Conservation (phyloP, 306 rosid genomes). For the Elaeagnus macrophylla region DNA sequence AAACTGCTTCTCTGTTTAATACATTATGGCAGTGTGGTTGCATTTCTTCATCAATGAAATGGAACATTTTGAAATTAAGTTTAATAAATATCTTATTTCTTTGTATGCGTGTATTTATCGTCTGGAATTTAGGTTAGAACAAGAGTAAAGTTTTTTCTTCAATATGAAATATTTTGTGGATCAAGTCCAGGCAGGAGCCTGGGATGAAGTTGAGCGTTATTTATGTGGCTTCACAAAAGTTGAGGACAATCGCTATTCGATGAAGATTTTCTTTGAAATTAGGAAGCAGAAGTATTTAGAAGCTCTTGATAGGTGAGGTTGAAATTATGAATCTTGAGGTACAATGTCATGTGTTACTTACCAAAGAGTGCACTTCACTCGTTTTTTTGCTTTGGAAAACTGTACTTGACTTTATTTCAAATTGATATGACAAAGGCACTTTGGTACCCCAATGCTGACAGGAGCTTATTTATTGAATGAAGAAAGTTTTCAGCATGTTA, state of each 20-base stretch:
- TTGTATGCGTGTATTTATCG: slow-evolving; percentile 7
- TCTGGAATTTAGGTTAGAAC: slow-evolving; percentile 33
- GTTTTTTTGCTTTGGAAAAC: no score
- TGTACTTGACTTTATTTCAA: not conserved
- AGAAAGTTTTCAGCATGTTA: no score
- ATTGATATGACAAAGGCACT: not conserved
- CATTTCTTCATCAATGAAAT: slow-evolving; percentile 5
- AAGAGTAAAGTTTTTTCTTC: slow-evolving; percentile 41
- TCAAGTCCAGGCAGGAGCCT: slow-evolving; percentile 44
- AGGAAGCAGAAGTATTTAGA: slow-evolving; percentile 46
- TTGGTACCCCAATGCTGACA: not conserved
- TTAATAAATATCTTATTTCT: not conserved
- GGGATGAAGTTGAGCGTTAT: slow-evolving; percentile 48
- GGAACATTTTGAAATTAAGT: slow-evolving; percentile 3
- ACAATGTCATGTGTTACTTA: not conserved
- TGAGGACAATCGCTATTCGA: slow-evolving; percentile 41
- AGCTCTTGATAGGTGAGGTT: slow-evolving; percentile 40
- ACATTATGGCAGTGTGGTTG: not conserved
- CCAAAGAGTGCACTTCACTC: not conserved
- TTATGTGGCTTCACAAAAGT: slow-evolving; percentile 39
- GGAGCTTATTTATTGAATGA: not conserved
- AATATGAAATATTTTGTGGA: slow-evolving; percentile 43
- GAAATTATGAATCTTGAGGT: not conserved
- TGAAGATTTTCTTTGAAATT: slow-evolving; percentile 40
- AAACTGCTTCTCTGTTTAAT: not conserved